Conservation (phyloP, 129 eudicot species). For the Centaurea solstitialis region DNA sequence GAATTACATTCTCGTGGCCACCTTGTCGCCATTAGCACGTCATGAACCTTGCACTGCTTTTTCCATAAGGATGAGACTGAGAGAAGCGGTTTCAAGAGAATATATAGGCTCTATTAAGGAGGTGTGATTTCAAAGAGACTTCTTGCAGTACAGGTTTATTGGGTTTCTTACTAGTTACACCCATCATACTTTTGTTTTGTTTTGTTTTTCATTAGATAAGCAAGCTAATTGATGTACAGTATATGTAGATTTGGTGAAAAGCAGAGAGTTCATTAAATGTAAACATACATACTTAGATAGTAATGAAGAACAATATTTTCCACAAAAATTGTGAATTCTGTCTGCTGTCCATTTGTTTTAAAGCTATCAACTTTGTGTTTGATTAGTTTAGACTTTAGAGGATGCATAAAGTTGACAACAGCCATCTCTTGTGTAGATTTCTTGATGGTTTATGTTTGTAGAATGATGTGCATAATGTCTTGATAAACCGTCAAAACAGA, state of each 20-base stretch:
- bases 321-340: neutral
- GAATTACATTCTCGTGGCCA: constrained; percentile 76
- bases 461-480: neutral
- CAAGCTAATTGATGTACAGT: neutral
- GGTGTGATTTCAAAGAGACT: constrained; percentile 19
- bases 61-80: constrained; percentile 59
- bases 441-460: neutral
- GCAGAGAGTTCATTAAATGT: neutral
- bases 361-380: neutral
- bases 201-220: neutral
- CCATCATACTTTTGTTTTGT: constrained; percentile 11
- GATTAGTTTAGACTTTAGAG: neutral
- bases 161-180: neutral
- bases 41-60: constrained; percentile 24
- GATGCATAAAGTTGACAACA: neutral
- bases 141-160: constrained; percentile 8
- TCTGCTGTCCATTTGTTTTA: neutral
- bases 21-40: constrained; percentile 33
- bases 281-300: neutral
- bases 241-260: neutral
- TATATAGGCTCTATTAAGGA: constrained; percentile 54
- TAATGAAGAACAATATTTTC: neutral
- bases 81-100: constrained; percentile 32
- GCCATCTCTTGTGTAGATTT: neutral
- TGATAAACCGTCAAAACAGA: neutral